Base-by-base conservation (phyloP, 805 yeast species). In the Zygosaccharomyces lentus region DNA sequence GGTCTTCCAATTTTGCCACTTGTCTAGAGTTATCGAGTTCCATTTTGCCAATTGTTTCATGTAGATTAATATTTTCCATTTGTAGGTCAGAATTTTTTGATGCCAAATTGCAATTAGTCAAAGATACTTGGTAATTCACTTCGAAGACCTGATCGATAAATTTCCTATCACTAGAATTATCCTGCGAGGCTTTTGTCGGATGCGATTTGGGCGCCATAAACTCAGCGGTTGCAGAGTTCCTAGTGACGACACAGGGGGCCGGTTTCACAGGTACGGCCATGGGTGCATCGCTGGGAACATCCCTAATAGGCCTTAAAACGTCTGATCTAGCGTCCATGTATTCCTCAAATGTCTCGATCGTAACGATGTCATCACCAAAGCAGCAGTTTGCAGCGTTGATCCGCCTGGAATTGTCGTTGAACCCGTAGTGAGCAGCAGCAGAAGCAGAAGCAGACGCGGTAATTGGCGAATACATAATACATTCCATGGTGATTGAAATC, bases 1-100 rank as follows among this genome's bases (percentile, higher is more conserved):
- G 29, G 12, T 37, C 30, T 15, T 24, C 12, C 16, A 37, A 25
- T 13, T 25, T 6, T 13, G 12, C 6, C 4, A 25, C 27, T 13
- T 37, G 21, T 19, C 10, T 27, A 23, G 32, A 37, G 13, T 37
- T 12, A 8, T 25, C 12, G 2, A 17, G 16, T 37, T 37, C 15
- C 23, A 37, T 24, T 25, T 37, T 25, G 32, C 31, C 41, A 15
- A 37, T 24, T 7, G 32, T 24, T 24, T 37, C 32, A 8, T 21
- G n/a, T 12, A 37, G 24, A n/a, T 37, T n/a, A 16, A 37, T 37
- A 25, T 25, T 25, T n/a, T 37, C 41, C 4, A 37, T 10, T 6
- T 37, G 41, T 8, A 37, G 41, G 12, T 37, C 41, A 9, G 41
- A 37, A 37, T 37, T 13, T 37, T 37, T 37, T 9, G 41, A 37